A percentile compares a stretch with the other conserved stretches of the same genome.
phyloP scores from a whole-genome alignment of 257 asterid genomes.

The Osmanthus fragrans region DNA sequence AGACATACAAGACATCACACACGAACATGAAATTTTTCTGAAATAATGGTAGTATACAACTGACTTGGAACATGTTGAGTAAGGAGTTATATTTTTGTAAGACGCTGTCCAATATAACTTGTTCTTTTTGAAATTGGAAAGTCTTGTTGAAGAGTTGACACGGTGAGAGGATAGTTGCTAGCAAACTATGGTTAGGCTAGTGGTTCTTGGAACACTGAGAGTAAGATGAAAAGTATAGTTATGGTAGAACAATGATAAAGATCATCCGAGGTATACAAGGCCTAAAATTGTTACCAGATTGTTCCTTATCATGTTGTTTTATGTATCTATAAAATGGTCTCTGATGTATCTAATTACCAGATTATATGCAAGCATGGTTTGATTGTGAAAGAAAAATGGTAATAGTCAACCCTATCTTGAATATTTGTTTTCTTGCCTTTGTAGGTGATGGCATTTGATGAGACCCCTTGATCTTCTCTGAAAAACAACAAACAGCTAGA shows the following conservation, averaged over 20 bases:
- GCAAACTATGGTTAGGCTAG: not conserved
- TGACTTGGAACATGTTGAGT: not conserved
- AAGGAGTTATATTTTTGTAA: not conserved
- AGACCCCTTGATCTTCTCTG: not conserved
- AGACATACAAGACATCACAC: not conserved
- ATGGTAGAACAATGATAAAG: not conserved
- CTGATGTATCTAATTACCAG: not conserved
- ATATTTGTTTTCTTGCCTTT: not conserved
- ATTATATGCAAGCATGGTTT: not conserved
- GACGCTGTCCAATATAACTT: not conserved
- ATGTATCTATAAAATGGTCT: not conserved
- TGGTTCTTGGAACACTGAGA: not conserved
- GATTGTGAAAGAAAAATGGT: not conserved
- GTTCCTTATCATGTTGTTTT: not conserved
- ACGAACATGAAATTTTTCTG: not conserved
- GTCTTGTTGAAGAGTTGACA: not conserved
- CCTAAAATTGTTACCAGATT: not conserved
- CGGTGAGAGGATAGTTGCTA: not conserved
- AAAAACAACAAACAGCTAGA: not conserved
- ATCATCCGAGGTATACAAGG: not conserved
- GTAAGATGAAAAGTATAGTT: not conserved
- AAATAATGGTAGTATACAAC: not conserved
- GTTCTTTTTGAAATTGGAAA: not conserved
- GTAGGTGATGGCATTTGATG: not conserved
- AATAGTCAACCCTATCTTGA: not conserved